Percentiles rank a stretch among this genome's conserved stretches.
Conservation (phyloP, 73 alveolate species). For the Paramecium pentaurelia region DNA sequence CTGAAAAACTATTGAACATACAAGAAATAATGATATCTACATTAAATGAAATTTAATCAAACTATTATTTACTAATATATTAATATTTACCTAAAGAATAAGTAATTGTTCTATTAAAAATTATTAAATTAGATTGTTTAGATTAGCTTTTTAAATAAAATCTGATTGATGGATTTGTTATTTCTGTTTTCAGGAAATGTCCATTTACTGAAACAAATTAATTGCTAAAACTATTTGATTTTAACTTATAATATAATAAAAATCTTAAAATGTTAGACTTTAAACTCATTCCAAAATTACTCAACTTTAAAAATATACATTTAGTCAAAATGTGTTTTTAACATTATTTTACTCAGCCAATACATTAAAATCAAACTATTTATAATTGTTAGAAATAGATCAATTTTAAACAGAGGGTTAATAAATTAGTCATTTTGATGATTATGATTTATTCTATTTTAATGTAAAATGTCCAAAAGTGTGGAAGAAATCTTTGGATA, state of each 20-base stretch:
- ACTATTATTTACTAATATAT: background rate
- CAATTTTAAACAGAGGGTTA: background rate
- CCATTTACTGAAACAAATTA: background rate
- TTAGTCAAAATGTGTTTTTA: background rate
- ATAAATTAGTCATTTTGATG: background rate
- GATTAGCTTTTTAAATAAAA: background rate
- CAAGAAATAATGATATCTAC: background rate
- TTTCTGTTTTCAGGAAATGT: background rate
- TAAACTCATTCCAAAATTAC: background rate
- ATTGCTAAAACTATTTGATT: background rate
- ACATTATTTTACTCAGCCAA: background rate
- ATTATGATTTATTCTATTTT: background rate
- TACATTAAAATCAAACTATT: background rate
- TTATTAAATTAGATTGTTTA: background rate
- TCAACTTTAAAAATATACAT: background rate
- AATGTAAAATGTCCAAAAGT: background rate
- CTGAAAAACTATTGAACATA: background rate
- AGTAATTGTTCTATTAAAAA: background rate
- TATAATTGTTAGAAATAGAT: background rate
- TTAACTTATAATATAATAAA: background rate
- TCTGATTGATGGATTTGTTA: conserved; percentile 17
- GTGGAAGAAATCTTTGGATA: background rate
- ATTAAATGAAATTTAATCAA: background rate
- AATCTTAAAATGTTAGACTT: background rate
- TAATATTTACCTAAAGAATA: conserved; percentile 16